Evolutionary conservation across 2,329 filamentous ascomycete species (phyloP).

Genomic region (Fusarium tricinctum): DNA sequence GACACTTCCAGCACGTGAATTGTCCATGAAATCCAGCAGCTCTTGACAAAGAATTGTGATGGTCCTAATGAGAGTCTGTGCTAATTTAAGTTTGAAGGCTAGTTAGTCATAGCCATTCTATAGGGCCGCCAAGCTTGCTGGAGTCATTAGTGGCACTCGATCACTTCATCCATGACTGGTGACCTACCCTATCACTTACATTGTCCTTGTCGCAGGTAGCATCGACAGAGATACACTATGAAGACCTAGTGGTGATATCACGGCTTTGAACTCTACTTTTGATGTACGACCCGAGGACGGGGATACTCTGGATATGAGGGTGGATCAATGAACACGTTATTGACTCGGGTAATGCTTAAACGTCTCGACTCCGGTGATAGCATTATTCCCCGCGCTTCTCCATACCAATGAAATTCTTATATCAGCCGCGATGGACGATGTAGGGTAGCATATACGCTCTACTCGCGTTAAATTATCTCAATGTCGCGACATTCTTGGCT

Average conservation of each 20-base stretch:
- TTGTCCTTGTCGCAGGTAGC: neutral
- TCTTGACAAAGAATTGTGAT: neutral
- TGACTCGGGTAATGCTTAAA: neutral
- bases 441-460: neutral
- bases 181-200: neutral
- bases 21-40: neutral
- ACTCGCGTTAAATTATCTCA: neutral
- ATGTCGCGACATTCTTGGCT: neutral
- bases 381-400: neutral
- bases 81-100: neutral
- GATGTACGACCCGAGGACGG: constrained; percentile 12
- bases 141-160: constrained; percentile 17
- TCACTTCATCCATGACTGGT: constrained; percentile 4
- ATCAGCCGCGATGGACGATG: neutral
- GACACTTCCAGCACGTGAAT: neutral
- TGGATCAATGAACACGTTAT: constrained; percentile 12
- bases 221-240: constrained; percentile 12
- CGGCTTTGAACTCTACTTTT: constrained; percentile 17
- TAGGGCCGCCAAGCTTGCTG: neutral
- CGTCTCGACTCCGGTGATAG: neutral
- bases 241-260: constrained; percentile 30
- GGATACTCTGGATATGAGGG: constrained; percentile 27
- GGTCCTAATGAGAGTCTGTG: neutral
- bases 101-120: constrained; percentile 9
- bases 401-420: neutral